Conservation (phyloP, 73 alveolate species). For the Tetrahymena elliotti region DNA sequence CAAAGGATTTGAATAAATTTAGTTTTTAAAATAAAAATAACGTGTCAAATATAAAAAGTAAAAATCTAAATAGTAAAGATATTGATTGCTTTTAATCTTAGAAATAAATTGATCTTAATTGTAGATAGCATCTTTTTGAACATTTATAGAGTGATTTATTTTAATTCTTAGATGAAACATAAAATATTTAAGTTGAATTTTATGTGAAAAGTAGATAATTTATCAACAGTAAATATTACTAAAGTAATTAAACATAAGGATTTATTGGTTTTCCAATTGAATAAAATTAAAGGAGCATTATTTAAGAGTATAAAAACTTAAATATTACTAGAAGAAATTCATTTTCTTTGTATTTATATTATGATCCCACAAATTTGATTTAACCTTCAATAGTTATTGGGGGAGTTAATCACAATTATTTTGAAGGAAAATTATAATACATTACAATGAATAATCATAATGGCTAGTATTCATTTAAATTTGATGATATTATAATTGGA, state of each 20-base stretch:
- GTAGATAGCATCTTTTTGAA: neutral
- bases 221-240: neutral
- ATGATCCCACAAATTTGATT: neutral
- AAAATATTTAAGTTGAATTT: neutral
- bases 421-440: neutral
- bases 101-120: neutral
- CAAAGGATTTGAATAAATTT: too few species aligned
- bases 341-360: neutral
- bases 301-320: neutral
- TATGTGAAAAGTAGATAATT: neutral
- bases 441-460: neutral
- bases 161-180: neutral
- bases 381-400: neutral
- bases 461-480: neutral
- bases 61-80: too few species aligned
- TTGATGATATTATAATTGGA: neutral
- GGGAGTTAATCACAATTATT: neutral
- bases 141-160: neutral
- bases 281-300: neutral
- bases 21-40: too few species aligned
- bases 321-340: neutral
- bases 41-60: too few species aligned
- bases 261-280: neutral
- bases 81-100: neutral
- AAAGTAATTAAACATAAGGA: neutral